Base-by-base conservation (phyloP, 257 asterid genomes). In the Ballota nigra region DNA sequence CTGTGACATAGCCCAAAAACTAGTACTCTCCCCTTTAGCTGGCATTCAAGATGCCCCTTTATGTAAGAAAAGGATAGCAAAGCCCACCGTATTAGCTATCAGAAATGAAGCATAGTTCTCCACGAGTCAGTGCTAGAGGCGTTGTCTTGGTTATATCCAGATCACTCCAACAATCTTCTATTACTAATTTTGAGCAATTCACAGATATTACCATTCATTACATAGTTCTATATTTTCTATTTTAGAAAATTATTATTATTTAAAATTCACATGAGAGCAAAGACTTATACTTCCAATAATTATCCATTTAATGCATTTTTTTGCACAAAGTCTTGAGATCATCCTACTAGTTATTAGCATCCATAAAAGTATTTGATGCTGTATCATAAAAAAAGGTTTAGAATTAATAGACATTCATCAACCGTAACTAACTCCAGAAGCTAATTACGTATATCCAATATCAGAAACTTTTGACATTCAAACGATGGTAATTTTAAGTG, bases 301-400 rank as follows among this genome's bases (percentile, higher is more conserved):
- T 10, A 10, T 40, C 4, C 47, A 40, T 12, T 40, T 40, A 40
- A 40, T 63, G 29, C 53, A 36, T 34, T 20, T 10, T n/a, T 40
- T 10, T 20, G 12, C 3, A 63, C 15, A 13, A 15, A 41, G 28
- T 24, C 2, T 65, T 65, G 41, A 24, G 18, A 43, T 23, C 34
- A 65, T 65, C 20, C 70, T 24, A 31, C 70, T 13, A 41, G 16
- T 13, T 10, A 13, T 65, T 41, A 65, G 72, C 72, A 49, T 28
- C 22, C 10, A 31, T 29, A 28, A 15, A 18, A 28, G 47, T 40
- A 28, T 26, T 5, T 8, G 16, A 28, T 9, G 63, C 23, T 19
- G 24, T 18, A 28, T 2, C 28, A 11, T 19, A 52, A 6, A 31
- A n/a, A 41, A 15, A 52, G 34, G 62, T 20, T 29, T 68, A 4